phyloP scores from a whole-genome alignment of 2,329 filamentous ascomycete genomes.

The Dryadomyces quercus-mongolicae region DNA sequence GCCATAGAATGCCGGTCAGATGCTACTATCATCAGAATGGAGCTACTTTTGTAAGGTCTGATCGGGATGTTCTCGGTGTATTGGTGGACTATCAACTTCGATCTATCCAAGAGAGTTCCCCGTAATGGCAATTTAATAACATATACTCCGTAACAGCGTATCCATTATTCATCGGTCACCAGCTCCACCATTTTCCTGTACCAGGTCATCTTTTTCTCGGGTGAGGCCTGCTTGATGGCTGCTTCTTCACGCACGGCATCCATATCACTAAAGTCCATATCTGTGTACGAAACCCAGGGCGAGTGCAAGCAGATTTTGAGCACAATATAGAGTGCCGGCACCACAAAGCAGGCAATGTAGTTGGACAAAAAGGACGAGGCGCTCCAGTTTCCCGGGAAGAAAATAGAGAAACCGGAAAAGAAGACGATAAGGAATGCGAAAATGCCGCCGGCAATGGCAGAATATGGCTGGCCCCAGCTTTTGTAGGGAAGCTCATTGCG shows the following conservation, averaged over 20 bases:
- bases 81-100: too few species aligned
- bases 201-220: background rate
- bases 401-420: slow-evolving; percentile 60
- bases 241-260: background rate
- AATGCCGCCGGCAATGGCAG: slow-evolving; percentile 49
- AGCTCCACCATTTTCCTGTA: background rate
- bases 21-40: too few species aligned
- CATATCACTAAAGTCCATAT: slow-evolving; percentile 4
- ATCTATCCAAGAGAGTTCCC: too few species aligned
- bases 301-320: slow-evolving; percentile 37
- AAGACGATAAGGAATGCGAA: slow-evolving; percentile 54
- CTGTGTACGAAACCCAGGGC: slow-evolving; percentile 35
- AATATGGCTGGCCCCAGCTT: slow-evolving; percentile 52
- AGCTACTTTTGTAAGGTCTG: too few species aligned
- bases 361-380: slow-evolving; percentile 18
- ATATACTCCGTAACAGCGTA: too few species aligned
- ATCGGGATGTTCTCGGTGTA: too few species aligned
- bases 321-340: background rate
- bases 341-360: slow-evolving; percentile 22
- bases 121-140: too few species aligned
- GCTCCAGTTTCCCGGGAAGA: slow-evolving; percentile 38
- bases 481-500: slow-evolving; percentile 53
- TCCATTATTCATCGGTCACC: slow-evolving; percentile 1
- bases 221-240: background rate
- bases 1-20: too few species aligned